Base-by-base conservation (phyloP, 2,329 filamentous ascomycete species). In the Clonostachys rosea region DNA sequence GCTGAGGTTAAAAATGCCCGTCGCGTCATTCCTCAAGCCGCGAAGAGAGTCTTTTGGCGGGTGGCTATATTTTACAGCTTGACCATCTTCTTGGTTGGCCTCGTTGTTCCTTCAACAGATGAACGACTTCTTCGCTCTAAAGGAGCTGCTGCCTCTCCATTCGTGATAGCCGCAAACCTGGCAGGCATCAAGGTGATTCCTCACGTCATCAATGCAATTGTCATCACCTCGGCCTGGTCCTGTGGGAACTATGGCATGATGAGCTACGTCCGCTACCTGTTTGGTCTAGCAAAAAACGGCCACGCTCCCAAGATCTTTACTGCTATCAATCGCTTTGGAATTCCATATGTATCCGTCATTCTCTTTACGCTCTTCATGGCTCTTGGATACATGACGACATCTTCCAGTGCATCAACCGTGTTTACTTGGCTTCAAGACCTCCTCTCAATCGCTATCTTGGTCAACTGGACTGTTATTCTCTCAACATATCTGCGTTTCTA, bases 401-500 rank as follows among this genome's bases (percentile, higher is more conserved):
- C 78, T 42, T 76, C 75, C 53, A 77, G 74, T 33, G 83, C 83
- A 18, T 74, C 79, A 34, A 70, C 73, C 3, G 86, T 87, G 7
- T 89, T 89, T 62, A 75, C 71, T 45, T 89, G 85, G 82, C 86
- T 89, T 60, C 75, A 83, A 55, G 86, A 86, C 61, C 75, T 89
- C 47, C 84, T 81, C 33, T 87, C 79, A 47, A 78, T 82, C 45
- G 76, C 75, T 0, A 79, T 78, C 6, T 75, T 78, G 57, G 75
- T 84, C 56, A 78, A 78, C 24, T 84, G 80, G 80, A 71, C 79
- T 50, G 73, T 79, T 12, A 70, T 83, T 51, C 70, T 79, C 60
- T 61, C 81, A 51, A 80, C 78, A 2, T 83, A 81, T 55, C 59
- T 84, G 13, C 76, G 79, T 41, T 84, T 83, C 69, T 71, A 77